Evolutionary conservation across 495 filamentous ascomycete genomes (phyloP).

Genomic region (Articulospora tetracladia): DNA sequence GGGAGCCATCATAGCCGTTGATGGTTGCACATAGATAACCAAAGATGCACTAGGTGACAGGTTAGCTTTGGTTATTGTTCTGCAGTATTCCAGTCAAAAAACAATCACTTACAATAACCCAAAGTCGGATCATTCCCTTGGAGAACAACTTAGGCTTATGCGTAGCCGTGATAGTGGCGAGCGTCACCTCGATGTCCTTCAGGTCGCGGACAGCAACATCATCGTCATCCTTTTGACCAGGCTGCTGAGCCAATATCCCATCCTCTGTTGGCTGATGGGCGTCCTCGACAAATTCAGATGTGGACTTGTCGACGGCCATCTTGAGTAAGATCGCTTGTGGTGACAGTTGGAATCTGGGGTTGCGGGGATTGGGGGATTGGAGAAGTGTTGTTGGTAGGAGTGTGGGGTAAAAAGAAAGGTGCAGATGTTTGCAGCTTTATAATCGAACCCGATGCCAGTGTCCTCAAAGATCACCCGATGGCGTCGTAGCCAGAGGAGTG

Average conservation of each 20-base stretch:
- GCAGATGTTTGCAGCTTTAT: too few species aligned
- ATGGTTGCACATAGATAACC: conserved; percentile 31
- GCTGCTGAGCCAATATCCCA: background rate
- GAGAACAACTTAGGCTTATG: background rate
- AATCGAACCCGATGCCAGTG: too few species aligned
- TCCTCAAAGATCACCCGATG: too few species aligned
- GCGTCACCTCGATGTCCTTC: background rate
- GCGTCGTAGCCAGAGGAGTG: too few species aligned
- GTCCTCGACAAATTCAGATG: background rate
- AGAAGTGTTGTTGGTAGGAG: too few species aligned
- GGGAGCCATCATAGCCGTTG: conserved; percentile 29
- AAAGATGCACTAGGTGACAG: too few species aligned
- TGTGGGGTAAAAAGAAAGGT: too few species aligned
- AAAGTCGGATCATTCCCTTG: background rate
- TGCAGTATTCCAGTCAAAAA: too few species aligned
- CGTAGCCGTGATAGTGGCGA: background rate
- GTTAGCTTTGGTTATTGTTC: too few species aligned
- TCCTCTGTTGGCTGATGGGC: background rate
- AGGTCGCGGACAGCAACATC: background rate
- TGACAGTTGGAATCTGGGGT: too few species aligned
- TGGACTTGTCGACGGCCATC: background rate
- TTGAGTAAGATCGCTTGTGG: too few species aligned
- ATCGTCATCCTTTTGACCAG: background rate
- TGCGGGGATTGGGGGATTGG: too few species aligned
- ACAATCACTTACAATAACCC: background rate